Base-by-base conservation (phyloP, 2,329 filamentous ascomycete species). In the Cryphonectria radicalis region DNA sequence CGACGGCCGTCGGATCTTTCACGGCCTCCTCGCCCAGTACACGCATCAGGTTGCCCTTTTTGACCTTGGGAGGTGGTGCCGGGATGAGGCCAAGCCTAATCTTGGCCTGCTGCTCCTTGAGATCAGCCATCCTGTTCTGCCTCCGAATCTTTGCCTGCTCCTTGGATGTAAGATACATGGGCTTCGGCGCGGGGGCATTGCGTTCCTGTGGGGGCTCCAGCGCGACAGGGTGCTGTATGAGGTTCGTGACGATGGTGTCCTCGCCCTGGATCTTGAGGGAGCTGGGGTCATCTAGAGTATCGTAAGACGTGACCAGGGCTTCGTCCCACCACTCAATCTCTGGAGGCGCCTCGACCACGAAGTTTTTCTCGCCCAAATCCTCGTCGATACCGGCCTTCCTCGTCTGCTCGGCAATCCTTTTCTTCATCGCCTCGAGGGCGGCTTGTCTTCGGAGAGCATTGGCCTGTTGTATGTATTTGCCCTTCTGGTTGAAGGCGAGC, bases 281-380 rank as follows among this genome's bases (percentile, higher is more conserved):
- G 22, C 83, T 82, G 0, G 88, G 84, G 71, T 92, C 83, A 37
- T 91, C 88, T 71, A 96, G 88, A 72, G 87, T 86, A 71, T 91
- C 87, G 82, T 98, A 98, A 69, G 88, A 91, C 67, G 92, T 87
- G 22, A 97, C 86, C 25, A 98, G 84, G 2, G 91, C 93, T 82
- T 98, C 95, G 77, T 99, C 96, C 93, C 95, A 98, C 96, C 96
- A 99, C 80, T 99, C 96, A 59, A 98, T 88, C 10, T 92, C 92
- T 4, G 96, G 96, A 13, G 96, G 96, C 43, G 88, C 86, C 74
- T 95, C 91, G 7, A 98, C 89, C 4, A 96, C 82, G 79, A 95
- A 98, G 43, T 94, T 93, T 80, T 95, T 97, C 80, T 99, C 95
- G 65, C 92, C 90, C 42, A 93, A 82, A 75, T 95, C 95, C 79